Conservation (phyloP, 305 asterid species). For the Fraxinus velutina region DNA sequence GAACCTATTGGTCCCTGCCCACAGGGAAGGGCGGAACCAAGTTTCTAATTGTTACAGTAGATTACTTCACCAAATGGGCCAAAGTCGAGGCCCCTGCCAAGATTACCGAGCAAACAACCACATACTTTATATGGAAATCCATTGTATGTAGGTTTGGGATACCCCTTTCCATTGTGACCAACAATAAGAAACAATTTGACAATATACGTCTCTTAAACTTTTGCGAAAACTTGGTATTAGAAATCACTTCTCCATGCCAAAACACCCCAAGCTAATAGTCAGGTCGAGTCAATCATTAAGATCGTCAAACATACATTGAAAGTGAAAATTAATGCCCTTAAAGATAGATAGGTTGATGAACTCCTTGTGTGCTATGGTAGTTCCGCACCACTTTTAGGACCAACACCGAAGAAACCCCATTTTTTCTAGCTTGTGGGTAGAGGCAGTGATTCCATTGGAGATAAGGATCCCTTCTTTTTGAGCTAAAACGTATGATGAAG, state of each 20-base stretch:
- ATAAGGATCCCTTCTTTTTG: neutral
- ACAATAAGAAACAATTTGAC: neutral
- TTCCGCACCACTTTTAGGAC: neutral
- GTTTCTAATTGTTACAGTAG: too few relatives aligned
- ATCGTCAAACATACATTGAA: too few relatives aligned
- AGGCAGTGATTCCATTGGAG: neutral
- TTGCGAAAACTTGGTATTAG: neutral
- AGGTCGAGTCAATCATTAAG: neutral
- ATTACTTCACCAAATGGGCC: too few relatives aligned
- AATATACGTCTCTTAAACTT: neutral
- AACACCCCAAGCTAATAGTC: neutral
- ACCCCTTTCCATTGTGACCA: neutral
- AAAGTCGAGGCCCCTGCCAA: too few relatives aligned
- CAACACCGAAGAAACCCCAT: neutral
- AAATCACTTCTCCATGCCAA: neutral
- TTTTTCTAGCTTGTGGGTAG: neutral
- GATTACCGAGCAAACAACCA: too few relatives aligned
- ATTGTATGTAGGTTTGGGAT: neutral
- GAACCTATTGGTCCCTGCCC: neutral
- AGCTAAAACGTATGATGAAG: neutral
- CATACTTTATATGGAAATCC: neutral
- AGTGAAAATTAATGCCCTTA: neutral
- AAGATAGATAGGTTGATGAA: neutral
- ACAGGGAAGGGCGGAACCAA: too few relatives aligned
- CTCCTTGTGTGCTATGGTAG: neutral